Evolutionary conservation across 306 rosid species (phyloP).

Genomic region (Cucurbita argyrosperma): DNA sequence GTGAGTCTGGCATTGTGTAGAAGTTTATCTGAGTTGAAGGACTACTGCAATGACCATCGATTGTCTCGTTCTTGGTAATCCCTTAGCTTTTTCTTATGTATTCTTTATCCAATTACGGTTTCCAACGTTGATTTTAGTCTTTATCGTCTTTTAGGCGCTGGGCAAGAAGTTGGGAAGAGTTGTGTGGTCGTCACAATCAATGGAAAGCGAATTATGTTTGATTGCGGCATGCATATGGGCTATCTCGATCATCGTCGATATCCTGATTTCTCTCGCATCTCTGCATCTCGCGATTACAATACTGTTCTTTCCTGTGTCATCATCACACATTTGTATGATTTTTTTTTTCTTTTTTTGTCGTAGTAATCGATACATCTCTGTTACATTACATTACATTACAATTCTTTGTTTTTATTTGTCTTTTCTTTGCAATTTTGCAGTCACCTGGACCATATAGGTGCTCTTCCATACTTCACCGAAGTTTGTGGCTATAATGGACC

Average conservation of each 20-base stretch:
- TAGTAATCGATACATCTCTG: neutral
- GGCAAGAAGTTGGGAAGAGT: conserved; percentile 96
- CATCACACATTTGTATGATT: conserved; percentile 70
- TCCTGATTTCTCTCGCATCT: conserved; percentile 64
- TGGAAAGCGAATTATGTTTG: conserved; percentile 86
- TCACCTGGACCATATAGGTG: conserved; percentile 88
- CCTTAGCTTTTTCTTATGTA: neutral
- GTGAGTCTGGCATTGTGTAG: neutral
- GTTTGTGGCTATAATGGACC: conserved; percentile 83
- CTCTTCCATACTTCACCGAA: conserved; percentile 74
- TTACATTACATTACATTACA: neutral
- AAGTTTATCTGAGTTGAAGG: neutral
- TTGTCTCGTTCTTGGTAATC: conserved; percentile 47
- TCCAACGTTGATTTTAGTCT: neutral
- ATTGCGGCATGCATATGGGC: conserved; percentile 91
- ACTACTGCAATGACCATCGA: conserved; percentile 42
- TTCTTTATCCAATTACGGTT: neutral
- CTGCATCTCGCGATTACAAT: conserved; percentile 25
- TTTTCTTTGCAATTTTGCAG: conserved; percentile 17
- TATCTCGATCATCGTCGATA: conserved; percentile 49
- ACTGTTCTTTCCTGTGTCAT: conserved; percentile 50
- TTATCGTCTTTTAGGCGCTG: conserved; percentile 45
- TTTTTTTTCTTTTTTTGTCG: neutral
- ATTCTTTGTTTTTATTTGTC: neutral
- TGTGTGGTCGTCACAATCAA: conserved; percentile 70